A percentile compares a stretch with the other conserved stretches of the same genome.
These are phyloP conservation scores for Fusarium palustre DNA, from an alignment of 2,329 filamentous ascomycete species.

Conservation along the genomic window DNA sequence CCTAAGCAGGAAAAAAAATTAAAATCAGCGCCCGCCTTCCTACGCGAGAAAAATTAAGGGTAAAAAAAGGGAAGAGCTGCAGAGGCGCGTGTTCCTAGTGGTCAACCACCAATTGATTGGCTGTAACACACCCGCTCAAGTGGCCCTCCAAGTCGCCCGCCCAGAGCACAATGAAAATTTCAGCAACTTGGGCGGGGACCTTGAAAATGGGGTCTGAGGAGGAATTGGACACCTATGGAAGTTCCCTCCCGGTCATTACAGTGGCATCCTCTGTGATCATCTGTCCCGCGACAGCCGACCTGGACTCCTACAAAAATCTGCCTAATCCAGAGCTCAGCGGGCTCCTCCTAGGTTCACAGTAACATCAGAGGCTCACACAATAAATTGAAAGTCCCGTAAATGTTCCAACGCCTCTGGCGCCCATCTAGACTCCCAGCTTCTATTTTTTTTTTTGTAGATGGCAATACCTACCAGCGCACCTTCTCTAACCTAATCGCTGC, in stretches of 20 bases:
- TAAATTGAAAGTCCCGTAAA: slow-evolving; percentile 1
- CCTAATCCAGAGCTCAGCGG: background rate
- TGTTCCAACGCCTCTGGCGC: background rate
- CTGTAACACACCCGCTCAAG: slow-evolving; percentile 20
- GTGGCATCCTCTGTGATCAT: slow-evolving; percentile 3
- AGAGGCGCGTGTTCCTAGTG: slow-evolving; percentile 41
- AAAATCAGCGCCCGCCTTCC: slow-evolving; percentile 29
- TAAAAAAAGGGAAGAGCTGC: slow-evolving; percentile 42
- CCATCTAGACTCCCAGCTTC: slow-evolving; percentile 3
- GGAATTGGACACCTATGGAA: slow-evolving; percentile 3
- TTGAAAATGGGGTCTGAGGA: slow-evolving; percentile 37
- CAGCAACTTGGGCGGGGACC: slow-evolving; percentile 30
- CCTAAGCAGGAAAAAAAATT: slow-evolving; percentile 27
- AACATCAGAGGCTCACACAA: slow-evolving; percentile 1
- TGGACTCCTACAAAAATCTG: background rate
- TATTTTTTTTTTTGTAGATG: background rate
- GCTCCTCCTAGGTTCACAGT: slow-evolving; percentile 6
- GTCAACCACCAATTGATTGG: slow-evolving; percentile 26
- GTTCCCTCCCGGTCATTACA: slow-evolving; percentile 20
- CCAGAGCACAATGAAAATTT: slow-evolving; percentile 31
- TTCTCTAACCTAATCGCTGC: background rate
- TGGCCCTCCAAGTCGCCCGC: slow-evolving; percentile 23
- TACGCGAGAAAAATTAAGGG: slow-evolving; percentile 9
- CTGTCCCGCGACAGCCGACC: slow-evolving; percentile 18
- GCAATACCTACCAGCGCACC: slow-evolving; percentile 12